Conservation (phyloP, 1,139 yeast genomes). For the Pichia norvegensis region DNA sequence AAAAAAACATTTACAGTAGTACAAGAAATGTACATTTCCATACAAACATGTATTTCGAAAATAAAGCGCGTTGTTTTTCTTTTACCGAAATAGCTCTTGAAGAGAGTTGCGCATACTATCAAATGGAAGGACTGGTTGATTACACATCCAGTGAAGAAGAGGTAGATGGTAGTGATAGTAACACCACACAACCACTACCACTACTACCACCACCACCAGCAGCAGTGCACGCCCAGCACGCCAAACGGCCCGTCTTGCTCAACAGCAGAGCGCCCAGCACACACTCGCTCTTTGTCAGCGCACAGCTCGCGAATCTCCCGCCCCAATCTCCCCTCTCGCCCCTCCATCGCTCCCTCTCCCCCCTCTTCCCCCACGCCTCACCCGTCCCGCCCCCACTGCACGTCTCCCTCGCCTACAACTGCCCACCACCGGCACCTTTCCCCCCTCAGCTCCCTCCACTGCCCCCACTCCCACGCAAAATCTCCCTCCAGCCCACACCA, state of each 20-base stretch:
- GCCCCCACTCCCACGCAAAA: not conserved
- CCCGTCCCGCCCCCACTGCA: slow-evolving; percentile 14
- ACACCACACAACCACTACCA: not conserved
- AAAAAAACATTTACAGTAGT: not conserved
- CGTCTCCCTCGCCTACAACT: slow-evolving; percentile 18
- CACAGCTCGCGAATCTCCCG: no score
- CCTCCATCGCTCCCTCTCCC: not conserved
- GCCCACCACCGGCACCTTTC: not conserved
- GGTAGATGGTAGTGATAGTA: not conserved
- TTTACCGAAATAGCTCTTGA: not conserved
- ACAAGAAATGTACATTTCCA: no score
- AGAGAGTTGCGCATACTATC: not conserved
- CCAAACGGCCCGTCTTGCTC: no score
- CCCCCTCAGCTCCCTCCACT: not conserved
- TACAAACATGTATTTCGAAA: no score
- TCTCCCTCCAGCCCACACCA: not conserved
- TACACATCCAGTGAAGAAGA: not conserved
- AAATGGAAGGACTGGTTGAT: not conserved
- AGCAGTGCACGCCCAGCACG: not conserved
- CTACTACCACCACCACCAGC: not conserved
- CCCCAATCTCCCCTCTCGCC: not conserved
- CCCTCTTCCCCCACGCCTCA: not conserved
- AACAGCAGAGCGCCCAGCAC: no score
- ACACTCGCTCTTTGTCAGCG: no score
- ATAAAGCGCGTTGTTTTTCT: not conserved